Percentiles rank a stretch among this genome's conserved stretches.
These are phyloP conservation scores for Podospora didyma DNA, from an alignment of 495 filamentous ascomycete genomes.

Conservation along the genomic window DNA sequence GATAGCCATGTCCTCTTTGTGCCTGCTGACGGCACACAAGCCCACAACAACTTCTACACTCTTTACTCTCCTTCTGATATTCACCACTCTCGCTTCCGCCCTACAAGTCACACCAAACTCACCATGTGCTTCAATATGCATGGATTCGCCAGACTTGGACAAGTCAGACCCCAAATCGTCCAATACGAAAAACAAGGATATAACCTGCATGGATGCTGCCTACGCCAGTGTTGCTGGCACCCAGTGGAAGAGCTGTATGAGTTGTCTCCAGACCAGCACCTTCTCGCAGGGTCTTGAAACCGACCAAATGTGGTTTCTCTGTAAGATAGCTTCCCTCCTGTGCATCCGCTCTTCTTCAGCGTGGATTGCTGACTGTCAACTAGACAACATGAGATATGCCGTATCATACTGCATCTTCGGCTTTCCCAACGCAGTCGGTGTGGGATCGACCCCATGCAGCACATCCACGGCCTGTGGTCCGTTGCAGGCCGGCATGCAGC, in stretches of 20 bases:
- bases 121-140: slow-evolving; percentile 45
- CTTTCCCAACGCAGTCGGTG: slow-evolving; percentile 38
- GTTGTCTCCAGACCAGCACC: slow-evolving; percentile 47
- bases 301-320: slow-evolving; percentile 51
- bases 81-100: slow-evolving; percentile 20
- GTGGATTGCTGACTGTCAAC: slow-evolving; percentile 12
- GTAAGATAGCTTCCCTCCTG: slow-evolving; percentile 26
- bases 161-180: slow-evolving; percentile 42
- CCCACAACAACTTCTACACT: slow-evolving; percentile 9
- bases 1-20: slow-evolving; percentile 13
- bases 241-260: slow-evolving; percentile 48
- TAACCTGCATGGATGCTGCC: slow-evolving; percentile 40
- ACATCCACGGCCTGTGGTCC: slow-evolving; percentile 39
- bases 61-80: slow-evolving; percentile 23
- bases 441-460: slow-evolving; percentile 37
- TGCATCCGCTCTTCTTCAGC: not conserved
- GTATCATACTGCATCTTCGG: slow-evolving; percentile 43
- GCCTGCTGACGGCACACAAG: too few species aligned
- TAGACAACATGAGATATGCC: slow-evolving; percentile 45
- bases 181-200: slow-evolving; percentile 39
- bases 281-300: slow-evolving; percentile 39
- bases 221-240: slow-evolving; percentile 33
- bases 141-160: slow-evolving; percentile 35
- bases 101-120: slow-evolving; percentile 50
- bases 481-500: slow-evolving; percentile 26